Percentiles rank a stretch among this genome's conserved stretches.
These are phyloP conservation scores for Gamarada debralockiae DNA, from an alignment of 495 filamentous ascomycete genomes.

Conservation along the genomic window DNA sequence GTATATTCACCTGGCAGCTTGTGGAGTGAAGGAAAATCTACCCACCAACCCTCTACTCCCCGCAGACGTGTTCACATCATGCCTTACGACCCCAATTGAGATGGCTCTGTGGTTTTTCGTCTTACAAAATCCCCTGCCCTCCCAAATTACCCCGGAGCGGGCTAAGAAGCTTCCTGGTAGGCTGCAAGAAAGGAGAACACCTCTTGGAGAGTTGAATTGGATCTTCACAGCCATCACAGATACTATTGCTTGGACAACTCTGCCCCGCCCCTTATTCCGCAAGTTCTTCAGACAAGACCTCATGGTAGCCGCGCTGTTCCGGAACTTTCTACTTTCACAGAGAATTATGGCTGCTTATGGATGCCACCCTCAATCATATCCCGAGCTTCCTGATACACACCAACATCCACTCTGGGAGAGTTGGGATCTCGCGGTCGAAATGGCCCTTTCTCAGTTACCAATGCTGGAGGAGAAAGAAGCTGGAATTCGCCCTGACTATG, in stretches of 20 bases:
- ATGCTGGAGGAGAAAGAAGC: conserved; percentile 68
- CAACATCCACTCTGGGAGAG: conserved; percentile 94
- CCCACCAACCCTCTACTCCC: conserved; percentile 96
- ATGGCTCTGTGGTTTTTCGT: conserved; percentile 95
- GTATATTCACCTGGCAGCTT: conserved; percentile 90
- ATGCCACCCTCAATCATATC: conserved; percentile 87
- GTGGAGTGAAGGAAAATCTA: conserved; percentile 81
- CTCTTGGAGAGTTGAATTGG: conserved; percentile 96
- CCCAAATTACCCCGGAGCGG: conserved; percentile 69
- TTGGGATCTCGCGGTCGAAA: conserved; percentile 96
- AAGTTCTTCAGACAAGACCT: conserved; percentile 96
- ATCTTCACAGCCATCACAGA: conserved; percentile 99
- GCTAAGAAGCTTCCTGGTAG: conserved; percentile 79
- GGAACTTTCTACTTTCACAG: conserved; percentile 93
- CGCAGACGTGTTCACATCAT: conserved; percentile 94
- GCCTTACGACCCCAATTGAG: conserved; percentile 93
- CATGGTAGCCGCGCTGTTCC: conserved; percentile 97
- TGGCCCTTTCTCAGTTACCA: conserved; percentile 89
- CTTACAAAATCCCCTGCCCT: conserved; percentile 82
- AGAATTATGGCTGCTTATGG: conserved; percentile 93
- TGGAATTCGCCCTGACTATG: conserved; percentile 68
- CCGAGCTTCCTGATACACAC: conserved; percentile 84
- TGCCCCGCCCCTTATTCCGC: conserved; percentile 86
- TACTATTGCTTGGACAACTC: conserved; percentile 95
- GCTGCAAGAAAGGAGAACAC: conserved; percentile 89